These are phyloP conservation scores for Phytophthora megakarya DNA, from an alignment of 352 stramenopile genomes.

Conservation along the genomic window DNA sequence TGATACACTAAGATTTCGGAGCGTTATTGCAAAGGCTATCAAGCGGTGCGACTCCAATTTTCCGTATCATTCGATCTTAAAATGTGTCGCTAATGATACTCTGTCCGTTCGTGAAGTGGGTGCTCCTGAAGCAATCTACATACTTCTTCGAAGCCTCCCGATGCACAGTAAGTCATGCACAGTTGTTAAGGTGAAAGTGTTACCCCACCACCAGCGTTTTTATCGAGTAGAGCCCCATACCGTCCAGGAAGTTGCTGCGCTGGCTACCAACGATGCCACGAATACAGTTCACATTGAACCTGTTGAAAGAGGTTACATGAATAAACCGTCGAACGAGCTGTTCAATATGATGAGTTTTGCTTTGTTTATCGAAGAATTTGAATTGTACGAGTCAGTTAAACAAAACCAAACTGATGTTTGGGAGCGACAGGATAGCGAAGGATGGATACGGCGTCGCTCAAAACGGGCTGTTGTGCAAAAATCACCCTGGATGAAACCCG, in stretches of 20 bases:
- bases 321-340: neutral
- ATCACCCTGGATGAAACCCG: neutral
- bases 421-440: conserved; percentile 6
- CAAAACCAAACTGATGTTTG: neutral
- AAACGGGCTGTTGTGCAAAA: conserved; percentile 3
- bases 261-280: neutral
- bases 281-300: conserved; percentile 9
- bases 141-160: neutral
- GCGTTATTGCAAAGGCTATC: conserved; percentile 18
- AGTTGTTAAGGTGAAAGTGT: conserved; percentile 1
- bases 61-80: conserved; percentile 5
- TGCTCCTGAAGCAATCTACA: neutral
- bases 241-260: neutral
- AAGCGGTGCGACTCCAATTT: conserved; percentile 4
- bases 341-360: conserved; percentile 12
- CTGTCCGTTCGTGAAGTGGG: conserved; percentile 3
- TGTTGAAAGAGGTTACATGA: conserved; percentile 9
- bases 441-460: neutral
- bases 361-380: conserved; percentile 1
- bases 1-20: conserved; percentile 4
- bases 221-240: conserved; percentile 7
- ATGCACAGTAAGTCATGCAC: conserved; percentile 12
- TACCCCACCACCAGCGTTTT: neutral
- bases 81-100: neutral
- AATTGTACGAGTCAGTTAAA: neutral